Evolutionary conservation across 805 yeast genomes (phyloP), one percentile per base, ranked within the genome.

Genomic region (Starmerella potacharoeniae): DNA sequence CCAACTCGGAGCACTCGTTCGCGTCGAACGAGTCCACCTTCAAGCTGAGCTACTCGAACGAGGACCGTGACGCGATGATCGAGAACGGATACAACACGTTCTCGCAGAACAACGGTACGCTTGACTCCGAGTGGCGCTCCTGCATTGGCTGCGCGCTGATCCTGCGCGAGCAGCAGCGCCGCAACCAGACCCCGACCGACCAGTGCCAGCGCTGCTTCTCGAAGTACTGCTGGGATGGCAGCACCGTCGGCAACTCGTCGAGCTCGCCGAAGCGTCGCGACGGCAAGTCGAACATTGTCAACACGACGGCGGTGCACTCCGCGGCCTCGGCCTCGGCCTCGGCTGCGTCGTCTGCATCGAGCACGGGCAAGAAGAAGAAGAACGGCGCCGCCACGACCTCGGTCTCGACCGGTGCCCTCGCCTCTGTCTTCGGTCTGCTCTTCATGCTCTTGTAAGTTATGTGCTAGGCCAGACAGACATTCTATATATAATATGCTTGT

Each of bases 121-220:
- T 82, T 29, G 95, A 85, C 65, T 66, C 72, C 8, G 80, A 84
- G 48, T 88, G 87, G 83, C 73, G 78, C 40, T 76, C 81, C 5
- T 89, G 96, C 73, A 75, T 88, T 47, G 86, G 86, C 4, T 89
- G 96, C 76, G 96, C 96, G 4, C 78, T 86, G 51, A 73, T 89
- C 54, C 83, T 87, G 68, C 81, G 96, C 67, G 79, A 83, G 48
- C 83, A 84, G 69, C 95, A 88, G 72, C 77, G 90, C 66, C 69
- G 75, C 40, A 80, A 81, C 33, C 69, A 74, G 39, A 73, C 77
- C 16, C 83, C 84, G 56, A 73, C 83, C 9, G 82, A 76, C 6
- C 87, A 84, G 66, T 89, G 97, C 74, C 72, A 80, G 64, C 58
- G 72, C 55, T 90, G 96, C 66, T 84, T 89, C 67, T 69, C 73